Evolutionary conservation across 495 filamentous ascomycete genomes (phyloP), one percentile per base, ranked within the genome.

Genomic region (Sporormia fimetaria): DNA sequence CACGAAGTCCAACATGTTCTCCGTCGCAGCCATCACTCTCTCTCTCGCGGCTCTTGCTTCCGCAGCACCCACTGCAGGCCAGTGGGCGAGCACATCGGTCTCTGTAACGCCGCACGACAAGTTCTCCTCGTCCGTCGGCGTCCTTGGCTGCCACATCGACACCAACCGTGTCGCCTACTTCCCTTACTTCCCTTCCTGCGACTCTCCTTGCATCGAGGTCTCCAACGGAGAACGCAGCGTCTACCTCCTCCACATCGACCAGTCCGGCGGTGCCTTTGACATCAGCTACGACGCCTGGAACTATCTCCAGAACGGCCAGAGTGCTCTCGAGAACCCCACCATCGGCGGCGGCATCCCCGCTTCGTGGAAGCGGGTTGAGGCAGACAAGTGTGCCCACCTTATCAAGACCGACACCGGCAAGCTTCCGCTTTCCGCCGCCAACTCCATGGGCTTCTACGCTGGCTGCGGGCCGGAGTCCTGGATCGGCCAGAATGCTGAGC

Each of bases 281-380:
- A 51, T 51, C 40, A 30, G 22, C 23, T 51, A 45, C 25, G 47
- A 51, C 34, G 47, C 47, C 9, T 51, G 47, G 47, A 51, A 51
- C 25, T 51, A 45, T 15, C 47, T 51, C 16, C 23, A 39, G 40
- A 39, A 22, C 20, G 47, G 47, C 1, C 4, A 33, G n/a, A n/a
- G 16, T 23, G 47, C 47, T 3, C 18, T 11, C 1, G 35, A 33
- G 9, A 8, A 29, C 21, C 47, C 47, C n/a, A 37, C 24, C 3
- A 24, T 18, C 27, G 47, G 47, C 16, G 47, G 47, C 17, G 47
- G 47, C 16, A 40, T 51, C 21, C 21, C 27, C 11, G 47, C 40
- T 3, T 24, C 34, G 12, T 51, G 24, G 15, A 36, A 51, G 30
- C 14, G 14, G 14, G 41, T 22, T 9, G 14, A 12, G 15, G 45